A percentile compares a stretch with the other conserved stretches of the same genome.
Conservation (phyloP, 139 green algal genomes). For the Nannochloris sp. region DNA sequence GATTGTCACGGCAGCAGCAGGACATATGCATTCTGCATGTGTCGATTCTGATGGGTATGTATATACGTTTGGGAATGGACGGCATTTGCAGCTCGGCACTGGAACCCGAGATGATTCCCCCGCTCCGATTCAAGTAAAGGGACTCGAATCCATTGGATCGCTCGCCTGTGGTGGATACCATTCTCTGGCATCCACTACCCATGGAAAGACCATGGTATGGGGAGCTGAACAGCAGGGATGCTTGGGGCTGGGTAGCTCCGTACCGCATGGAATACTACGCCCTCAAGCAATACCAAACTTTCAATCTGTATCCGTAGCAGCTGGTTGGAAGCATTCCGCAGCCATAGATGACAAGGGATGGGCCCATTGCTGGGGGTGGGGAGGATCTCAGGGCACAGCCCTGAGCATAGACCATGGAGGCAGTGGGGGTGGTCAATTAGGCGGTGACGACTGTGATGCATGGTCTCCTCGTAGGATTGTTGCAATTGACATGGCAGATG, state of each 20-base stretch:
- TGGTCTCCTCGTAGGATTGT: constrained; percentile 29
- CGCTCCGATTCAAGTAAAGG: background rate
- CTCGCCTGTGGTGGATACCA: constrained; percentile 31
- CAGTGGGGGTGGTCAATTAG: constrained; percentile 39
- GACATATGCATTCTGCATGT: constrained; percentile 36
- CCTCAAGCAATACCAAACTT: background rate
- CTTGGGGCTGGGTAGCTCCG: constrained; percentile 11
- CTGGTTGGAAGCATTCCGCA: constrained; percentile 34
- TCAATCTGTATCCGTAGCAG: background rate
- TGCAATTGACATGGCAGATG: constrained; percentile 3
- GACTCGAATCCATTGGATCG: background rate
- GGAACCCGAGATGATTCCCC: background rate
- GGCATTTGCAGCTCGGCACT: constrained; percentile 17
- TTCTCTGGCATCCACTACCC: constrained; percentile 15
- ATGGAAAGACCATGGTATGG: constrained; percentile 25
- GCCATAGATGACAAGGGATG: constrained; percentile 16
- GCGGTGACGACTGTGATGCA: constrained; percentile 40
- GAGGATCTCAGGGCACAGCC: constrained; percentile 24
- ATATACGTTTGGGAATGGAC: constrained; percentile 21
- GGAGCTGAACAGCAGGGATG: constrained; percentile 36
- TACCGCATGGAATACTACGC: background rate
- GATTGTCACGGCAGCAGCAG: constrained; percentile 11
- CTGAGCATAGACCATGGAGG: constrained; percentile 11
- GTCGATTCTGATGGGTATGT: constrained; percentile 9
- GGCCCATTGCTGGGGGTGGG: constrained; percentile 40